Percentiles rank a stretch among this genome's conserved stretches.
Conservation (phyloP, 2,329 filamentous ascomycete genomes). For the Hypomyces perniciosus region DNA sequence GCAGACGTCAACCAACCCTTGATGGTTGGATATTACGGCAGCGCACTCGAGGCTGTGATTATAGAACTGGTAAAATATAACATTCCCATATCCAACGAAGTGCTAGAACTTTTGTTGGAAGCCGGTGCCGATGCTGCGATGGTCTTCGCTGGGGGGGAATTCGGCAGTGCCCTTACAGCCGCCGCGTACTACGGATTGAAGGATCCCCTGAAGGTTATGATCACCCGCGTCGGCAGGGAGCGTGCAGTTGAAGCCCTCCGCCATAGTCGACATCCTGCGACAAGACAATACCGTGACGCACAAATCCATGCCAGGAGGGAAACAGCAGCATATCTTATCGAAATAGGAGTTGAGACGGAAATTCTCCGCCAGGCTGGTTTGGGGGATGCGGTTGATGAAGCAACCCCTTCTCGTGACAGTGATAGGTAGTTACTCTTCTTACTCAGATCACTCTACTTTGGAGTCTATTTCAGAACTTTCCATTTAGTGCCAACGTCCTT, state of each 20-base stretch:
- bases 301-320: background rate
- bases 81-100: too few relatives aligned
- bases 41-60: background rate
- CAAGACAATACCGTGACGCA: too few relatives aligned
- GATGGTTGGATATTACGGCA: background rate
- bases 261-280: background rate
- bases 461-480: too few relatives aligned
- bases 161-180: conserved; percentile 8
- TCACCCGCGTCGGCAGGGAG: background rate
- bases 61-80: background rate
- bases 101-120: background rate
- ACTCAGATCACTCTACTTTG: too few relatives aligned
- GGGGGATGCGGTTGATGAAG: background rate
- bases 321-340: background rate
- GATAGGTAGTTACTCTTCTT: too few relatives aligned
- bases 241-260: background rate
- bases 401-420: too few relatives aligned
- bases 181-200: background rate
- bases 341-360: conserved; percentile 3
- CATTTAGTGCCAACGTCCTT: too few relatives aligned
- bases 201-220: background rate
- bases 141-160: background rate
- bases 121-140: conserved; percentile 1
- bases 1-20: background rate
- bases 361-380: background rate